phyloP scores from a whole-genome alignment of 176 grass and related monocot genomes.

The Carex kokanica region DNA sequence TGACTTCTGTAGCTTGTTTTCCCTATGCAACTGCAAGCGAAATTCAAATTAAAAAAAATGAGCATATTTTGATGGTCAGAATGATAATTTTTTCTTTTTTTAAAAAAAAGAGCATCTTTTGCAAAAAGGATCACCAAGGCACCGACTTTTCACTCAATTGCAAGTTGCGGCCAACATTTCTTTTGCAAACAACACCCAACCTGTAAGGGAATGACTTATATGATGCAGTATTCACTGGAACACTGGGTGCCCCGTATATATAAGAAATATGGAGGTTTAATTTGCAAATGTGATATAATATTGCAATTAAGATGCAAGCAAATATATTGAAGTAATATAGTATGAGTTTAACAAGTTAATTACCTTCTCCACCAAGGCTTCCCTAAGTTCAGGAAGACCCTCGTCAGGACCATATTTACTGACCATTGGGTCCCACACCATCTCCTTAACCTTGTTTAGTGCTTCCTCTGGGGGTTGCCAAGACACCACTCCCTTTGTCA shows the following conservation, averaged over 20 bases:
- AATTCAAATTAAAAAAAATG: background rate
- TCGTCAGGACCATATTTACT: constrained; percentile 94
- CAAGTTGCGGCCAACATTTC: background rate
- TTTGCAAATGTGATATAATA: background rate
- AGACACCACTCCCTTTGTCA: constrained; percentile 80
- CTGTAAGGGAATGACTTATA: background rate
- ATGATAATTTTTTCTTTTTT: background rate
- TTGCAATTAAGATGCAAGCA: background rate
- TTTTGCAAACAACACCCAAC: background rate
- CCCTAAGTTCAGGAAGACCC: constrained; percentile 76
- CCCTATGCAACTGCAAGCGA: constrained; percentile 50
- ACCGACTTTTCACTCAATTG: background rate
- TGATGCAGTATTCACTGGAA: background rate
- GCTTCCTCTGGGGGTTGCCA: constrained; percentile 87
- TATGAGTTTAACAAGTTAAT: constrained; percentile 8
- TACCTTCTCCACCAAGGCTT: constrained; percentile 90
- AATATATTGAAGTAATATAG: background rate
- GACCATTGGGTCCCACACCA: constrained; percentile 57
- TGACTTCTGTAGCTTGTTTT: constrained; percentile 86
- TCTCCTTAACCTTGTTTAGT: constrained; percentile 61
- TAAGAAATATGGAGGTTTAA: background rate
- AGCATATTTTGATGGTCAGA: background rate
- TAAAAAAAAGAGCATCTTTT: background rate
- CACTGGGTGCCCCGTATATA: background rate
- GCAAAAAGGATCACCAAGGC: background rate